Percentiles rank a stretch among this genome's conserved stretches.
phyloP scores from a whole-genome alignment of 768 basidiomycete genomes.

The Collybiopsis luxurians region DNA sequence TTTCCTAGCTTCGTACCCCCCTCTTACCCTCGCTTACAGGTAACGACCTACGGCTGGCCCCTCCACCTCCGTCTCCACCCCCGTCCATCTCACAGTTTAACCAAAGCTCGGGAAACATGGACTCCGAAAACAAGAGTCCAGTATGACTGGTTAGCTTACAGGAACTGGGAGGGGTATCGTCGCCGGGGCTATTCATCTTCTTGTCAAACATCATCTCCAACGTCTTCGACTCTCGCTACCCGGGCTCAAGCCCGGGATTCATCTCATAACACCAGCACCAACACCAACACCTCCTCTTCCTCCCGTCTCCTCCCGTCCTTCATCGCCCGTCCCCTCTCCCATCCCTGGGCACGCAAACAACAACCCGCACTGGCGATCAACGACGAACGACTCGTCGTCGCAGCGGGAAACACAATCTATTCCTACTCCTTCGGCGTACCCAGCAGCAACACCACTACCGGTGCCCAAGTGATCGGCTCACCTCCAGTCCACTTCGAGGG shows the following conservation, averaged over 20 bases:
- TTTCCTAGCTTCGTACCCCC: background rate
- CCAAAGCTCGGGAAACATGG: constrained; percentile 43
- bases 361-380: constrained; percentile 59
- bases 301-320: constrained; percentile 30
- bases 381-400: constrained; percentile 54
- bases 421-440: constrained; percentile 47
- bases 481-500: constrained; percentile 51
- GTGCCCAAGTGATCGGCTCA: constrained; percentile 20
- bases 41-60: constrained; percentile 62
- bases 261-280: too few species aligned
- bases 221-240: too few species aligned
- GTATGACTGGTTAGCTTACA: constrained; percentile 53
- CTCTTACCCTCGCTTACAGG: constrained; percentile 33
- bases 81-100: constrained; percentile 53
- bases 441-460: too few species aligned
- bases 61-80: constrained; percentile 47
- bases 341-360: constrained; percentile 53
- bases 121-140: constrained; percentile 38
- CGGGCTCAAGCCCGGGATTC: too few species aligned
- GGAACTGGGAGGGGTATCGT: constrained; percentile 39
- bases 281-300: too few species aligned
- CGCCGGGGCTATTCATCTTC: constrained; percentile 7
- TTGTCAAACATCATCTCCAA: too few species aligned
- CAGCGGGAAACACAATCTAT: constrained; percentile 55
- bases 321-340: constrained; percentile 62